Evolutionary conservation across 768 basidiomycete genomes (phyloP).

Genomic region (Boletales sp.): DNA sequence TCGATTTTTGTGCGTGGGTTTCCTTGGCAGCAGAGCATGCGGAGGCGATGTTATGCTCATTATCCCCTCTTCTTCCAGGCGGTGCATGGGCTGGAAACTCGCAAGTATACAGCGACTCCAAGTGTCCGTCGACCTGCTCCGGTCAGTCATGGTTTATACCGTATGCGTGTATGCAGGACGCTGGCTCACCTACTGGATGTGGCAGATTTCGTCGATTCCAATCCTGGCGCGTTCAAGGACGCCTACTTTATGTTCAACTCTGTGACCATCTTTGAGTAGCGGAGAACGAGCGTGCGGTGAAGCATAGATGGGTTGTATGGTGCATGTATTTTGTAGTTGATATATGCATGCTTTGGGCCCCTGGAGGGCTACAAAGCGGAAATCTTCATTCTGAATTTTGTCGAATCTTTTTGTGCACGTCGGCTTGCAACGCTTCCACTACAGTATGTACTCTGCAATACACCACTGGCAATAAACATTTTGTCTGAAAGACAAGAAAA

Average conservation of each 20-base stretch:
- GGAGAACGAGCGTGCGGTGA: neutral
- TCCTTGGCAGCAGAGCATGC: neutral
- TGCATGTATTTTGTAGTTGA: neutral
- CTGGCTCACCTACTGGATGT: constrained; percentile 3
- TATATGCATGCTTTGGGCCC: too few species aligned
- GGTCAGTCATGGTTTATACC: constrained; percentile 14
- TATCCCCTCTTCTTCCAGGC: constrained; percentile 4
- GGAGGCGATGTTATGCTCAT: neutral
- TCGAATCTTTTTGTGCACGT: too few species aligned
- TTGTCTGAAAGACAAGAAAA: too few species aligned
- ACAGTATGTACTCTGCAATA: too few species aligned
- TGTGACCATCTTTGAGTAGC: constrained; percentile 34
- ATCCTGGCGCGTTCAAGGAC: constrained; percentile 36
- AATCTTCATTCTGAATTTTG: too few species aligned
- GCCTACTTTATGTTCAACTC: constrained; percentile 41
- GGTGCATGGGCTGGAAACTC: constrained; percentile 27
- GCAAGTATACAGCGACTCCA: constrained; percentile 13
- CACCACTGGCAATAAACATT: too few species aligned
- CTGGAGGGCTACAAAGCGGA: too few species aligned
- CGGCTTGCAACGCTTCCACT: too few species aligned
- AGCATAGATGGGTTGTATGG: neutral
- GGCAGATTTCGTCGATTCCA: constrained; percentile 33
- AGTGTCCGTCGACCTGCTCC: constrained; percentile 27
- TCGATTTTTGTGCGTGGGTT: constrained; percentile 25
- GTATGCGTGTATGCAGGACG: too few species aligned